Percentiles rank a stretch among this genome's conserved stretches.
These are phyloP conservation scores for Macrotyloma uniflorum DNA, from an alignment of 306 rosid genomes.

Conservation along the genomic window DNA sequence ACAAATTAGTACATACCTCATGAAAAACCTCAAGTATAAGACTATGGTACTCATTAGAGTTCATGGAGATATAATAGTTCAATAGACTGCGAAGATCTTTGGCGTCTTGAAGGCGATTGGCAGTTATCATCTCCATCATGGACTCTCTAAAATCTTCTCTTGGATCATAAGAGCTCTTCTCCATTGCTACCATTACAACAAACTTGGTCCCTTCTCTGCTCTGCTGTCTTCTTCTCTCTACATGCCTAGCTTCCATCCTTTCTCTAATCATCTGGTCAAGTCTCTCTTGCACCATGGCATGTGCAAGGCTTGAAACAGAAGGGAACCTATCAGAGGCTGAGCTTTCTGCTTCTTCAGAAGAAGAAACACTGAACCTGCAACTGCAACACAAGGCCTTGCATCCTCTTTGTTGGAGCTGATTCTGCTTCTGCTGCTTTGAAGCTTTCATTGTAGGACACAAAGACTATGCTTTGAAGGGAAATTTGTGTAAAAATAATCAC, in stretches of 20 bases:
- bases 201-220: conserved; percentile 63
- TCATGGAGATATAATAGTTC: conserved; percentile 89
- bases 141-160: conserved; percentile 86
- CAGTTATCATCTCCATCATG: conserved; percentile 77
- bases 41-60: conserved; percentile 59
- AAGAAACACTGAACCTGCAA: conserved; percentile 82
- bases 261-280: conserved; percentile 86
- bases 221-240: conserved; percentile 58
- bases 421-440: conserved; percentile 58
- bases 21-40: conserved; percentile 75
- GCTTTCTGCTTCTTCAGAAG: conserved; percentile 85
- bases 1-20: conserved; percentile 73
- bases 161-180: conserved; percentile 77
- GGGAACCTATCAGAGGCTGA: conserved; percentile 64
- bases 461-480: conserved; percentile 50
- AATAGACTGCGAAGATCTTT: conserved; percentile 80
- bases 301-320: conserved; percentile 79
- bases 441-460: conserved; percentile 53
- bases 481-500: conserved; percentile 47
- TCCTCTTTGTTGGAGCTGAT: conserved; percentile 54
- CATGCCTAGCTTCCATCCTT: conserved; percentile 48
- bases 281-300: conserved; percentile 97
- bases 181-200: conserved; percentile 86
- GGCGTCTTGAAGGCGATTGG: conserved; percentile 64
- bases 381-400: conserved; percentile 78